Base-by-base conservation (phyloP, 2,329 filamentous ascomycete genomes). In the Hymenoscyphus repandus region DNA sequence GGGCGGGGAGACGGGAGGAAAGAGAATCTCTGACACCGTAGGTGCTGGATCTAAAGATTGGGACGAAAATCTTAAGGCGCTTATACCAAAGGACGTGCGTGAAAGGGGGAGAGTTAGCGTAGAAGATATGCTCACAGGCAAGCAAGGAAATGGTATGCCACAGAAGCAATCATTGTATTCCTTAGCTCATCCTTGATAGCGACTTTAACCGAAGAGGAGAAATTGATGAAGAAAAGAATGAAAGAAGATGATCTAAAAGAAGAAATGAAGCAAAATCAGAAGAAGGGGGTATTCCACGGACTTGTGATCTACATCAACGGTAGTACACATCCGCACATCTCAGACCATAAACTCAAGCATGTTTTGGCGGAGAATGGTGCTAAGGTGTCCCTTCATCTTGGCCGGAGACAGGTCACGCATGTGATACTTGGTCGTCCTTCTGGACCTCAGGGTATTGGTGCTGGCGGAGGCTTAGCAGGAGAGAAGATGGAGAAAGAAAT, bases 251-350 rank as follows among this genome's bases (percentile, higher is more conserved):
- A 78, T 30, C 70, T 70, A 50, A 79, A 73, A 68, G 70, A 72
- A 49, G 66, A 56, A 47, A 60, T 41, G 54, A 66, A 43, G 55
- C 52, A 34, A 56, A 68, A 46, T 51, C 59, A 50, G 31, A 49
- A 52, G 17, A 62, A 51, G 45, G 58, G 58, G 42, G 78, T 95
- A 47, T 91, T 96, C 65, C 70, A 79, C 40, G 80, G 83, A 13
- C 76, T 90, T 18, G 83, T 80, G 46, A 78, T 96, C 61, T 93
- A 92, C 70, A 79, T 96, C 68, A 96, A 96, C 68, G 90, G 90
- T 54, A 91, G 87, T 58, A 95, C 90, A 2, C 78, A 83, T 53
- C 90, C 91, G 1, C 69, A 82, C 20, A 79, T 96, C 55, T 95
- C 88, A 12, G 91, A 96, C 68, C 88, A 95, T 71, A 86, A 81